phyloP scores from a whole-genome alignment of 2,329 filamentous ascomycete species.

The Paecilomyces formosus region DNA sequence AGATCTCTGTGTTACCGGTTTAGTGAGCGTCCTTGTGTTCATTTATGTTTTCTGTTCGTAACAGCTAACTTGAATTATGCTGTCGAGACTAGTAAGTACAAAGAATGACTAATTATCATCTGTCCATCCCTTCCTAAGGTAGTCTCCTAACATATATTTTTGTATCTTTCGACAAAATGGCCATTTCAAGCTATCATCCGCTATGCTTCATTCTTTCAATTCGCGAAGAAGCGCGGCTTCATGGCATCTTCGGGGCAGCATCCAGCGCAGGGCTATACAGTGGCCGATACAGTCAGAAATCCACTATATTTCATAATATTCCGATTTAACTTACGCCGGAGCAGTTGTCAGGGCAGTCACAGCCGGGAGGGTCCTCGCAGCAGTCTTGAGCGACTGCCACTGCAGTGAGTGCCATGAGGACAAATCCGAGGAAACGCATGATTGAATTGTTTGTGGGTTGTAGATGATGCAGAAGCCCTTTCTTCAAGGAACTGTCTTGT shows the following conservation, averaged over 20 bases:
- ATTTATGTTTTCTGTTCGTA: neutral
- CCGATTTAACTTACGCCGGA: neutral
- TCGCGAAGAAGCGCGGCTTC: neutral
- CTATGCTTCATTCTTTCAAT: neutral
- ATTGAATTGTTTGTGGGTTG: too few species aligned
- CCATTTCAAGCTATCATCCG: neutral
- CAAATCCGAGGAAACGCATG: neutral
- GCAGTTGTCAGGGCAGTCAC: constrained; percentile 1
- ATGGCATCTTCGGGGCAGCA: neutral
- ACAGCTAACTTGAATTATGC: neutral
- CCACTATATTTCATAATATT: neutral
- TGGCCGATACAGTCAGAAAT: neutral
- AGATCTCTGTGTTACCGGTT: neutral
- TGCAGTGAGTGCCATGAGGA: constrained; percentile 1
- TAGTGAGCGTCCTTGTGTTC: neutral
- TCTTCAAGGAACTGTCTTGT: too few species aligned
- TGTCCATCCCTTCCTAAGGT: neutral
- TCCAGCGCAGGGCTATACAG: neutral
- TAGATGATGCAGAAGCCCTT: too few species aligned
- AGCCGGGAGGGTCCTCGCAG: constrained; percentile 2
- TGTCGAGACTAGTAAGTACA: neutral
- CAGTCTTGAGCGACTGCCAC: constrained; percentile 1
- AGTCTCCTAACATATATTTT: neutral
- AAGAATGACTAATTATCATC: neutral
- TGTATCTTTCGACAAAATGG: neutral